Evolutionary conservation across 2,329 filamentous ascomycete genomes (phyloP).

Genomic region (Pseudocercospora cruenta): DNA sequence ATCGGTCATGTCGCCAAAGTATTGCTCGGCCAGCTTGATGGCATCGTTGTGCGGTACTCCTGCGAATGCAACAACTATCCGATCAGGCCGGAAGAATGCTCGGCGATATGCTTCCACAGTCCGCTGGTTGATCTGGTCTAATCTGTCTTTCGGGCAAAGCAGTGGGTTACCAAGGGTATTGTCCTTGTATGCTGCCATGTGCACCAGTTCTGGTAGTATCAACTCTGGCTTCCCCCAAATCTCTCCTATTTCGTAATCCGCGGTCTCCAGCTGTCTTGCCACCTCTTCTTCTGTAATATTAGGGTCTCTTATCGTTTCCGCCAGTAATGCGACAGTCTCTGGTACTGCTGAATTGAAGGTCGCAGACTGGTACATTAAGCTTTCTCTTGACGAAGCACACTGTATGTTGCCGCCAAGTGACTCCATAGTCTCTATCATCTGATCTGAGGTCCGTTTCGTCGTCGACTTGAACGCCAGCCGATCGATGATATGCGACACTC

Average conservation of each 20-base stretch:
- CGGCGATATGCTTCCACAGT: conserved; percentile 79
- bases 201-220: conserved; percentile 91
- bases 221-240: conserved; percentile 98
- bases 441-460: conserved; percentile 69
- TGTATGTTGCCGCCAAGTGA: conserved; percentile 93
- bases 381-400: conserved; percentile 92
- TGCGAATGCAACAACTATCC: conserved; percentile 93
- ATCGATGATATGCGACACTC: conserved; percentile 95
- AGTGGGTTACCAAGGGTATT: conserved; percentile 95
- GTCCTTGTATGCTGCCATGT: conserved; percentile 92
- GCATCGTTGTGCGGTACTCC: conserved; percentile 83
- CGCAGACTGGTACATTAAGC: conserved; percentile 97
- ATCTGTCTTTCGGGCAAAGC: conserved; percentile 82
- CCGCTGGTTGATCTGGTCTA: conserved; percentile 72
- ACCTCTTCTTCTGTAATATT: conserved; percentile 86
- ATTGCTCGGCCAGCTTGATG: conserved; percentile 75
- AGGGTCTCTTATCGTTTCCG: conserved; percentile 90
- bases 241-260: conserved; percentile 92
- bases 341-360: conserved; percentile 94
- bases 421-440: conserved; percentile 87
- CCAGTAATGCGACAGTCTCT: conserved; percentile 78
- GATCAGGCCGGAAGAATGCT: conserved; percentile 83
- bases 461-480: conserved; percentile 93
- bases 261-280: conserved; percentile 81
- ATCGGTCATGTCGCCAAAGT: conserved; percentile 84